phyloP scores from a whole-genome alignment of 805 yeast genomes.

The Naumovozyma baii region DNA sequence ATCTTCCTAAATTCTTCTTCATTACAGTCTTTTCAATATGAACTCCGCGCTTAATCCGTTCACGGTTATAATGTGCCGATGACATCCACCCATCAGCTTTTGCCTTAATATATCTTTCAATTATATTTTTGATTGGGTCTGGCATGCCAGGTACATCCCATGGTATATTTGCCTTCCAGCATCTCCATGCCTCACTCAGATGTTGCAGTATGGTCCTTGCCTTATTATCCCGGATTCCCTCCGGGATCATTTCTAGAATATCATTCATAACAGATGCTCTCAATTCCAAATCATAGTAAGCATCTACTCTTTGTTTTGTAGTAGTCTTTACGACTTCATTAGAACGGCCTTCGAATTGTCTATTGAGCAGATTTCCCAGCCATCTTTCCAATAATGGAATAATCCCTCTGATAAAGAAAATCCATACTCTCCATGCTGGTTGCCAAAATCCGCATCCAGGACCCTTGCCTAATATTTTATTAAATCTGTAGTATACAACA shows the following conservation, averaged over 20 bases:
- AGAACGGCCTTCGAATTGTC: slow-evolving; percentile 94
- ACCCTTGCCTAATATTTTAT: slow-evolving; percentile 83
- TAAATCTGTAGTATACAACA: slow-evolving; percentile 77
- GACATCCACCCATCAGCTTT: slow-evolving; percentile 96
- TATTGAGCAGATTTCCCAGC: slow-evolving; percentile 81
- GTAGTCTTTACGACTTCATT: slow-evolving; percentile 89
- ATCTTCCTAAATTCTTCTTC: slow-evolving; percentile 82
- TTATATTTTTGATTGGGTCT: slow-evolving; percentile 74
- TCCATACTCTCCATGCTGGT: slow-evolving; percentile 97
- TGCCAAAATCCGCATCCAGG: slow-evolving; percentile 99
- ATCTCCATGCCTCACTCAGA: slow-evolving; percentile 96
- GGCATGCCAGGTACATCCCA: slow-evolving; percentile 98
- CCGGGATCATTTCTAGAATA: slow-evolving; percentile 94
- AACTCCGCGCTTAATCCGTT: slow-evolving; percentile 78
- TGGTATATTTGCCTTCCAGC: slow-evolving; percentile 98
- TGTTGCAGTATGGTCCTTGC: slow-evolving; percentile 86
- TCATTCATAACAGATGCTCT: slow-evolving; percentile 94
- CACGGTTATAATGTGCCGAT: slow-evolving; percentile 87
- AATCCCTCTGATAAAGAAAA: slow-evolving; percentile 81
- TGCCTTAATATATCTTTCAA: slow-evolving; percentile 82
- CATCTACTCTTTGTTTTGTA: slow-evolving; percentile 91
- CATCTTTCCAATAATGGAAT: slow-evolving; percentile 89
- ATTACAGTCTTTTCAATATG: slow-evolving; percentile 92
- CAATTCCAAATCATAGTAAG: slow-evolving; percentile 86
- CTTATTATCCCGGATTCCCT: slow-evolving; percentile 78